phyloP scores from a whole-genome alignment of 2,329 filamentous ascomycete genomes.

The Diaporthe sp. region DNA sequence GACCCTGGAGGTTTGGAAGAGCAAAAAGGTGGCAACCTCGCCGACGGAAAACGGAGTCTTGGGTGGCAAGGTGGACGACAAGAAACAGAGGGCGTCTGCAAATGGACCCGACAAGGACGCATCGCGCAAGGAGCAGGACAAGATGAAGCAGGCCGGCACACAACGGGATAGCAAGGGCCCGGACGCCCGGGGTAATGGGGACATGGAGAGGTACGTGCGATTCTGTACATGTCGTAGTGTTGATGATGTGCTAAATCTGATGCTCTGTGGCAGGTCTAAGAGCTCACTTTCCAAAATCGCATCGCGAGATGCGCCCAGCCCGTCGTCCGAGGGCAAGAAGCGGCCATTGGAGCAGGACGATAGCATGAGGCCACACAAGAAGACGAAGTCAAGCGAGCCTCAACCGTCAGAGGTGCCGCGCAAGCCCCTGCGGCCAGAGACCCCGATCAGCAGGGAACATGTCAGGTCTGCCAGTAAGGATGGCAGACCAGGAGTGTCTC shows the following conservation, averaged over 20 bases:
- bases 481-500: conserved; percentile 29
- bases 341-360: conserved; percentile 61
- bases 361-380: conserved; percentile 60
- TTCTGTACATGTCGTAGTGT: conserved; percentile 40
- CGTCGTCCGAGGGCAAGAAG: conserved; percentile 62
- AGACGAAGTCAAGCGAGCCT: conserved; percentile 52
- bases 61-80: conserved; percentile 42
- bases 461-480: conserved; percentile 36
- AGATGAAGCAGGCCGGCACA: conserved; percentile 38
- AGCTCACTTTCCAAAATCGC: conserved; percentile 50
- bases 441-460: conserved; percentile 35
- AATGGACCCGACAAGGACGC: conserved; percentile 40
- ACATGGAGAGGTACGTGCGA: conserved; percentile 39
- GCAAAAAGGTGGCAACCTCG: conserved; percentile 59
- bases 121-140: conserved; percentile 42
- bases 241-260: conserved; percentile 45
- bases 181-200: conserved; percentile 35
- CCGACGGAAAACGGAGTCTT: conserved; percentile 49
- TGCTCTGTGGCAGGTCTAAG: conserved; percentile 44
- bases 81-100: conserved; percentile 41
- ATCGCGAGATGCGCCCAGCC: conserved; percentile 44
- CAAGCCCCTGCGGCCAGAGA: conserved; percentile 36
- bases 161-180: conserved; percentile 36
- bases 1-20: conserved; percentile 72
- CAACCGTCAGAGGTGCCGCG: conserved; percentile 24